Conservation (phyloP, 2,329 filamentous ascomycete species). For the Leptographium lundbergii region DNA sequence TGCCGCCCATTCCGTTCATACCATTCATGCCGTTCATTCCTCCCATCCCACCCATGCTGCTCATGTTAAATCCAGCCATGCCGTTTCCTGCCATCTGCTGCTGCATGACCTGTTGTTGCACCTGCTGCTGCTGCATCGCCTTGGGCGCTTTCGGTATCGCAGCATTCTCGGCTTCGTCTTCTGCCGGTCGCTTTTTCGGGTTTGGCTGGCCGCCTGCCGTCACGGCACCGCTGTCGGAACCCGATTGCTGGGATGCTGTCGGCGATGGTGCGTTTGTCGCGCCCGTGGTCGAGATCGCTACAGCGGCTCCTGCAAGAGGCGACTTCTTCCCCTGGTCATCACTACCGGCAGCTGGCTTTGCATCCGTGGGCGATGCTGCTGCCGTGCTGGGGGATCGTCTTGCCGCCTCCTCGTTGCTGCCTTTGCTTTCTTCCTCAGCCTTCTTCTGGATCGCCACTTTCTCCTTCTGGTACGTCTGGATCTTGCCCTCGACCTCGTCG, state of each 20-base stretch:
- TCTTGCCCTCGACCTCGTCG: conserved; percentile 64
- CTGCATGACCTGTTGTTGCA: conserved; percentile 30
- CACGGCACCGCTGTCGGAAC: conserved; percentile 15
- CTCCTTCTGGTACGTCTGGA: conserved; percentile 58
- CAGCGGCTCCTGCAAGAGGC: background rate
- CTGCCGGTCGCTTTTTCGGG: conserved; percentile 72
- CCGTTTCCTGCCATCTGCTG: conserved; percentile 24
- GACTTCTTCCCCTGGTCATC: background rate
- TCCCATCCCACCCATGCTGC: conserved; percentile 16
- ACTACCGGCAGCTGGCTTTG: conserved; percentile 6
- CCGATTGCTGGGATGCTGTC: background rate
- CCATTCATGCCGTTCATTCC: conserved; percentile 19
- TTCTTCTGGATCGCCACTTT: conserved; percentile 32
- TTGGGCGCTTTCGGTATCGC: conserved; percentile 53
- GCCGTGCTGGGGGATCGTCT: conserved; percentile 17
- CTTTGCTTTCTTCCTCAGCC: conserved; percentile 10
- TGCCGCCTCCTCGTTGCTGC: conserved; percentile 19
- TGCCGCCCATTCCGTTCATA: conserved; percentile 10
- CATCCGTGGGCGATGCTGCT: background rate
- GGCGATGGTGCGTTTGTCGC: background rate
- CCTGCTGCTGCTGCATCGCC: conserved; percentile 42
- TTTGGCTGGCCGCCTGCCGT: conserved; percentile 10
- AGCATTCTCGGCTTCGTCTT: conserved; percentile 53
- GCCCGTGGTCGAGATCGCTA: conserved; percentile 8
- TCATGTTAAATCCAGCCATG: conserved; percentile 19